Percentiles rank a stretch among this genome's conserved stretches.
Conservation (phyloP, 2,329 filamentous ascomycete species). For the Zasmidium cellare region DNA sequence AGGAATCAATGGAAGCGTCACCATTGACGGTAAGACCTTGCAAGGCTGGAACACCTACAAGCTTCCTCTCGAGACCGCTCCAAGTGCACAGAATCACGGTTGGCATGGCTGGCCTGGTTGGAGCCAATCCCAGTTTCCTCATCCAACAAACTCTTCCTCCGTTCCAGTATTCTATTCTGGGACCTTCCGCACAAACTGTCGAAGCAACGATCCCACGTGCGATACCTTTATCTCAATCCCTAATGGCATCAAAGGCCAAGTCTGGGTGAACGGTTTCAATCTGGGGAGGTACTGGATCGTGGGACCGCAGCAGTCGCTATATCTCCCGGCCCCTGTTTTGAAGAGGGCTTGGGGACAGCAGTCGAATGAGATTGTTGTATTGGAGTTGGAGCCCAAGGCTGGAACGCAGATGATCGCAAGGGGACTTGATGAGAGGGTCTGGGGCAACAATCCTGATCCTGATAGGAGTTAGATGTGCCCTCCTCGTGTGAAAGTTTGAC, state of each 20-base stretch:
- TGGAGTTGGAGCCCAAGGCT: constrained; percentile 12
- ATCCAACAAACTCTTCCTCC: neutral
- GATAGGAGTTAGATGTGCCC: constrained; percentile 6
- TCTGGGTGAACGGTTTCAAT: constrained; percentile 14
- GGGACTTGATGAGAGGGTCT: constrained; percentile 9
- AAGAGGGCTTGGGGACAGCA: neutral
- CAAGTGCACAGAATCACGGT: neutral
- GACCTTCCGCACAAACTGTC: constrained; percentile 14
- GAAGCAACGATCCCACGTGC: neutral
- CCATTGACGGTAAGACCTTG: constrained; percentile 37
- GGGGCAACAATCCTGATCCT: constrained; percentile 8
- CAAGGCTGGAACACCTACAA: constrained; percentile 43
- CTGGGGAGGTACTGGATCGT: constrained; percentile 15
- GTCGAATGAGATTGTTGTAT: constrained; percentile 9
- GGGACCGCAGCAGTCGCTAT: constrained; percentile 13
- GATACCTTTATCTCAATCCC: constrained; percentile 12
- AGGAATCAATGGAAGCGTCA: constrained; percentile 48
- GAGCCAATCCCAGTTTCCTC: neutral
- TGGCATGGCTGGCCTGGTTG: neutral
- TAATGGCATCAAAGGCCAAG: constrained; percentile 11
- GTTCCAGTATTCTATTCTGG: constrained; percentile 26
- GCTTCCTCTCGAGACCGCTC: constrained; percentile 26
- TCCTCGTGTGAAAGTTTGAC: no score
- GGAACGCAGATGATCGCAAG: constrained; percentile 4
- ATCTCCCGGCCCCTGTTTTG: constrained; percentile 7